Conservation (phyloP, 2,329 filamentous ascomycete genomes). For the Onygenales sp. region DNA sequence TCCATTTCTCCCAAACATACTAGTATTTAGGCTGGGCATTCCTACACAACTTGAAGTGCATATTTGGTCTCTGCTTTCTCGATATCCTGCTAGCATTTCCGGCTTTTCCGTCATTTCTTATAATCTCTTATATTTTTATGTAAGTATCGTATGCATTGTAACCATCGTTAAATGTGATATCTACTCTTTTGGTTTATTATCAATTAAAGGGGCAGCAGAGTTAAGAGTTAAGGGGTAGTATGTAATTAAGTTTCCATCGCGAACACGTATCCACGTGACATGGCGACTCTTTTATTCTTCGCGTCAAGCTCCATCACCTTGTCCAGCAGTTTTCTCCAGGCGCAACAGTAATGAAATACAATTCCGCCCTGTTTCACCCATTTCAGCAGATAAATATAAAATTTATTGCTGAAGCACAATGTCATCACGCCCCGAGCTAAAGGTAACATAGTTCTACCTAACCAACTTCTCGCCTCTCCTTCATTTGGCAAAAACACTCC, state of each 20-base stretch:
- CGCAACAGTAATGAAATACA: neutral
- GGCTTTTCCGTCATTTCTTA: too few relatives aligned
- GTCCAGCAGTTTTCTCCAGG: neutral
- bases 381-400: neutral
- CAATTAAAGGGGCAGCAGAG: neutral
- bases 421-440: conserved; percentile 63
- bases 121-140: too few relatives aligned
- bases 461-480: neutral
- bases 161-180: too few relatives aligned
- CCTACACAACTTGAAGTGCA: too few relatives aligned
- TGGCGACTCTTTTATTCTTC: neutral
- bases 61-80: too few relatives aligned
- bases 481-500: neutral
- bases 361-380: too few relatives aligned
- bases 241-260: conserved; percentile 21
- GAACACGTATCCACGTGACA: conserved; percentile 1
- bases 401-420: conserved; percentile 35
- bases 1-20: too few relatives aligned
- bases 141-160: neutral
- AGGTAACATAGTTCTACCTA: conserved; percentile 38
- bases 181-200: too few relatives aligned
- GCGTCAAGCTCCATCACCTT: neutral
- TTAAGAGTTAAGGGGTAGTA: neutral
- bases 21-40: too few relatives aligned
- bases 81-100: too few relatives aligned